phyloP scores from a whole-genome alignment of 768 basidiomycete species.

The Leucogyrophana mollusca region DNA sequence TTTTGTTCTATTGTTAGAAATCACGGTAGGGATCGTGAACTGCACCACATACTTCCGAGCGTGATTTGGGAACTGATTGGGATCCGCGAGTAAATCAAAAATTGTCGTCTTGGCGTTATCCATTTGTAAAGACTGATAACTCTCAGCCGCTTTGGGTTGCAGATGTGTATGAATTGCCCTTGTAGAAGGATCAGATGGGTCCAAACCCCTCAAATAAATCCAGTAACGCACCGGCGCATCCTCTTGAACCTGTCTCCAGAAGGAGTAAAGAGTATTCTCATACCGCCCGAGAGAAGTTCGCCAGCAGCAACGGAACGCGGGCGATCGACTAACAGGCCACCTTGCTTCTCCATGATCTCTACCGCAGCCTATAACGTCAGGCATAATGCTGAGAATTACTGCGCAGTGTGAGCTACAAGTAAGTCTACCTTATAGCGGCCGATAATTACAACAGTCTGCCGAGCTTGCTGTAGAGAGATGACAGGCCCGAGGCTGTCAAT shows the following conservation, averaged over 20 bases:
- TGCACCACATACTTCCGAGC: constrained; percentile 39
- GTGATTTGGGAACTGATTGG: constrained; percentile 9
- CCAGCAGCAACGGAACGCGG: constrained; percentile 51
- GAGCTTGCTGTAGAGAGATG: constrained; percentile 49
- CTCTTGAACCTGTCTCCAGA: constrained; percentile 53
- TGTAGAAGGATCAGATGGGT: neutral
- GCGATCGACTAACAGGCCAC: constrained; percentile 44
- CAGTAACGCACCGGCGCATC: constrained; percentile 44
- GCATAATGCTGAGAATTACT: neutral
- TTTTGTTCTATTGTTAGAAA: neutral
- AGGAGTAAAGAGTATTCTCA: constrained; percentile 47
- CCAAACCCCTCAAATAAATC: neutral
- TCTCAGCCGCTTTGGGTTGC: constrained; percentile 43
- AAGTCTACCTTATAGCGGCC: constrained; percentile 16
- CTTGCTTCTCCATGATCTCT: constrained; percentile 62
- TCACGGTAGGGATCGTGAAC: constrained; percentile 41
- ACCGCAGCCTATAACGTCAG: constrained; percentile 49
- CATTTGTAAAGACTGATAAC: constrained; percentile 44
- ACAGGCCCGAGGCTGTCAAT: constrained; percentile 57
- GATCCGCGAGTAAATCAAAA: constrained; percentile 10
- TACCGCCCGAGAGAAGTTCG: constrained; percentile 51
- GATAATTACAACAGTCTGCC: constrained; percentile 13
- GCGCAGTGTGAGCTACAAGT: neutral
- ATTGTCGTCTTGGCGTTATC: constrained; percentile 21
- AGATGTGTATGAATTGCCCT: constrained; percentile 56